A percentile compares a stretch with the other conserved stretches of the same genome.
Evolutionary conservation across 2,329 filamentous ascomycete genomes (phyloP).

Genomic region (Huntiella bhutanensis): DNA sequence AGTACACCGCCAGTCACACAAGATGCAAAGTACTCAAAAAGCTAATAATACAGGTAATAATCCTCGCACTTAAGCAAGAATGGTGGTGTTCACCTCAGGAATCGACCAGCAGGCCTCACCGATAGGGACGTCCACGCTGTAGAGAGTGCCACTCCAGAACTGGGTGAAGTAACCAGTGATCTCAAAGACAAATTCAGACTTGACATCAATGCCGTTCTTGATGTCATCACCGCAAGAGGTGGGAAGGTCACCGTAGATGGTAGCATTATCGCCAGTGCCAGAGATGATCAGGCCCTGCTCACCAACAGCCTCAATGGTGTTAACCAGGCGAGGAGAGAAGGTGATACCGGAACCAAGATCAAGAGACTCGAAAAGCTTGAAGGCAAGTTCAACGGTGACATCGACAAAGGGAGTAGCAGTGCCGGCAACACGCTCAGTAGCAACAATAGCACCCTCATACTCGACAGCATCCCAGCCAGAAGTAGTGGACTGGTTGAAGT

Average conservation of each 20-base stretch:
- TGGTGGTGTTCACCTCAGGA: constrained; percentile 1
- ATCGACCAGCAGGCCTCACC: not conserved
- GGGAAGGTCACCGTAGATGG: not conserved
- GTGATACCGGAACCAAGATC: constrained; percentile 1
- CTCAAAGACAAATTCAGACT: not conserved
- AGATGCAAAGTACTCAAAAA: no score
- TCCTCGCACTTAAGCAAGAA: not conserved
- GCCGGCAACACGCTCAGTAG: constrained; percentile 18
- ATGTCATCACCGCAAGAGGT: not conserved
- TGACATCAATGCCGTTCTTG: constrained; percentile 3
- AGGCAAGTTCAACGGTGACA: constrained; percentile 18
- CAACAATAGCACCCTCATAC: constrained; percentile 19
- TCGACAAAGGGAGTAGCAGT: constrained; percentile 16
- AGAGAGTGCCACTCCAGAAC: constrained; percentile 1
- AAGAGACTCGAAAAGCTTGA: constrained; percentile 17
- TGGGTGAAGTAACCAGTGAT: not conserved
- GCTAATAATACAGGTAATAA: no score
- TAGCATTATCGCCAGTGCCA: not conserved
- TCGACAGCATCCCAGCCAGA: constrained; percentile 20
- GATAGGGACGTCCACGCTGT: not conserved
- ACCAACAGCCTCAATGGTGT: not conserved
- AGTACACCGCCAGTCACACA: no score
- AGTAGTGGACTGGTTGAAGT: constrained; percentile 15
- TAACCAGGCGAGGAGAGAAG: constrained; percentile 1
- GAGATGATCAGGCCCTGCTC: constrained; percentile 2